Conservation (phyloP, 2,329 filamentous ascomycete species). For the Chalara sp. region DNA sequence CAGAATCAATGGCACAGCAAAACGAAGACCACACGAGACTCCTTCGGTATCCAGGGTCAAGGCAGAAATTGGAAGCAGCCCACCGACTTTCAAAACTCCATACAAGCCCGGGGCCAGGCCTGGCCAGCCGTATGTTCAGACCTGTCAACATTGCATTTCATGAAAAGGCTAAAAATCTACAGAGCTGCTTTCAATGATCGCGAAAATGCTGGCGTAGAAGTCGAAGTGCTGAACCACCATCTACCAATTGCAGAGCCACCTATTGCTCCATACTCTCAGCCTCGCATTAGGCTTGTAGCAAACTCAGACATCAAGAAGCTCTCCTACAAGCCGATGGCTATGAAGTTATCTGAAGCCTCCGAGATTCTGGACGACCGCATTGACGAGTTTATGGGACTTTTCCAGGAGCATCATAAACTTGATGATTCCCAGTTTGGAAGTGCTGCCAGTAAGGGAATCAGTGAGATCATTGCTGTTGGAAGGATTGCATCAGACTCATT, state of each 20-base stretch:
- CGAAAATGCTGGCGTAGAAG: constrained; percentile 69
- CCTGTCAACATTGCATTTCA: background rate
- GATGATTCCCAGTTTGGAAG: constrained; percentile 81
- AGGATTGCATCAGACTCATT: constrained; percentile 81
- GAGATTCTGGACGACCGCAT: constrained; percentile 94
- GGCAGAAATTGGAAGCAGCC: constrained; percentile 36
- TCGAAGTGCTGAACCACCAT: constrained; percentile 78
- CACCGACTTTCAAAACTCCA: constrained; percentile 37
- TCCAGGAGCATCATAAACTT: constrained; percentile 68
- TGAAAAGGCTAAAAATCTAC: constrained; percentile 24
- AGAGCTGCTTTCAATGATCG: constrained; percentile 67
- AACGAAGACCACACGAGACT: constrained; percentile 35
- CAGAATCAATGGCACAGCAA: constrained; percentile 14
- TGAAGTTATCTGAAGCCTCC: constrained; percentile 89
- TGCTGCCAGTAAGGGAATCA: constrained; percentile 76
- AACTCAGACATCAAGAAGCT: constrained; percentile 89
- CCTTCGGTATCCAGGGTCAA: constrained; percentile 42
- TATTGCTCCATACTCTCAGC: constrained; percentile 63
- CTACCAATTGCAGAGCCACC: constrained; percentile 61
- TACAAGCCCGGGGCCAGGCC: constrained; percentile 16
- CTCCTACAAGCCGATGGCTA: constrained; percentile 83
- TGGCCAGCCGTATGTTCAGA: constrained; percentile 15
- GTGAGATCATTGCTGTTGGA: constrained; percentile 83
- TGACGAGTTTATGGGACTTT: constrained; percentile 73
- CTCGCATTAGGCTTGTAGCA: constrained; percentile 77